Evolutionary conservation across 164 flowering plant genomes (phyloP), one percentile per base, ranked within the genome.

Genomic region (Dillenia turbinata): DNA sequence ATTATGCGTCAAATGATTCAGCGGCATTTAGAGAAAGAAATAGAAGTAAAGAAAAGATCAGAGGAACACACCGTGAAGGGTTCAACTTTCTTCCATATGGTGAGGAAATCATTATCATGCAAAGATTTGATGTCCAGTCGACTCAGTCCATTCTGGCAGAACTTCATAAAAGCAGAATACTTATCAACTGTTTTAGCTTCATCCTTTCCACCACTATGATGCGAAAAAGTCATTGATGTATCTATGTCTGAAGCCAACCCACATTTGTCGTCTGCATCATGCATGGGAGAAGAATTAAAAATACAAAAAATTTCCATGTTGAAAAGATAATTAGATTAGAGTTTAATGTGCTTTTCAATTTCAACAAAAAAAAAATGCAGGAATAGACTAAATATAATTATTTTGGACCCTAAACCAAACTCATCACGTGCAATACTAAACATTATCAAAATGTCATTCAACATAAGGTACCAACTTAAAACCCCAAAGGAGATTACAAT

Each of bases 91-190:
- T 69, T 74, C 98, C 98, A 90, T 58, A 76, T 24, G 44, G 47
- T 71, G 50, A 56, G 70, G 44, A 81, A 56, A 67, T 86, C 73
- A 55, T 75, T 67, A 65, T 79, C 79, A 44, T 69, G 58, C 56
- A 65, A 24, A 65, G 79, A 75, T 49, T 52, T 46, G 50, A 93
- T 80, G 54, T 76, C 86, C 69, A 93, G 93, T n/a, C 85, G 90
- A 60, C 33, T 14, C 12, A 93, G 65, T 57, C 83, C 96, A 70
- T 87, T 81, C 51, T 69, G 65, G 75, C 89, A 61, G 60, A 82
- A 93, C 52, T 73, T 79, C 65, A 82, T 71, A 66, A 87, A 90
- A 66, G 73, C 77, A 17, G 69, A 48, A 72, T 52, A 83, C 58
- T 60, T 75, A 44, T 78, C 82, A 54, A 43, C 57, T 65, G 65